These are phyloP conservation scores for Neurospora intermedia DNA, from an alignment of 495 filamentous ascomycete species.

Conservation along the genomic window DNA sequence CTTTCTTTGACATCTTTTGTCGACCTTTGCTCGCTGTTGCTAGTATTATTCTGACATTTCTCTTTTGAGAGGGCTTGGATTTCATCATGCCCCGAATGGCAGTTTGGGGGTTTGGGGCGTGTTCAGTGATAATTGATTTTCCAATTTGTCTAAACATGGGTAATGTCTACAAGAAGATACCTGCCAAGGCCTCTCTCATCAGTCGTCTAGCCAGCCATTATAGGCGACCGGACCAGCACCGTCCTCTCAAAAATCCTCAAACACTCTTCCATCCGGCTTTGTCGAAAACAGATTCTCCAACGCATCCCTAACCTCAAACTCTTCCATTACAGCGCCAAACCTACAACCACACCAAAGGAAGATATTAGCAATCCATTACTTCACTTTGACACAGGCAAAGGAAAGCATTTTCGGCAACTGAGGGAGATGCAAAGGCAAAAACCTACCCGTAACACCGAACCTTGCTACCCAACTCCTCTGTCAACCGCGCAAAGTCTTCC, in stretches of 20 bases:
- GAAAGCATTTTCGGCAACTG: not conserved
- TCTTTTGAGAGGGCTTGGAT: not conserved
- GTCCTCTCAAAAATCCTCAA: not conserved
- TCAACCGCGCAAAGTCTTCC: conserved; percentile 63
- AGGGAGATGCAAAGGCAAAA: conserved; percentile 1
- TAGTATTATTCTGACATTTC: not conserved
- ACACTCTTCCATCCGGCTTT: conserved; percentile 36
- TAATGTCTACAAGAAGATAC: not conserved
- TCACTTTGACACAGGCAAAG: not conserved
- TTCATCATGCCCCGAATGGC: not conserved
- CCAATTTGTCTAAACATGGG: not conserved
- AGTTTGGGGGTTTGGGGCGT: not conserved
- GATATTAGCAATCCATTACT: conserved; percentile 6
- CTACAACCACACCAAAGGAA: conserved; percentile 26
- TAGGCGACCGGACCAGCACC: not conserved
- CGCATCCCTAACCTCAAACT: conserved; percentile 85
- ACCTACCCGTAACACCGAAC: conserved; percentile 90
- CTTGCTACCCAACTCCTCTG: conserved; percentile 63
- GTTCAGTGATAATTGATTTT: not conserved
- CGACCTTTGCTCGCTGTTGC: not conserved
- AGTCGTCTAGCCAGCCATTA: not conserved
- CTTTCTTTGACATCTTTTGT: not conserved
- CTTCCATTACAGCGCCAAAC: conserved; percentile 77
- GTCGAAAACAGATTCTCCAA: conserved; percentile 60
- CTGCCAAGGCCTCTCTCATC: not conserved